phyloP scores from a whole-genome alignment of 495 filamentous ascomycete genomes.

The Pyrenula massariospora region DNA sequence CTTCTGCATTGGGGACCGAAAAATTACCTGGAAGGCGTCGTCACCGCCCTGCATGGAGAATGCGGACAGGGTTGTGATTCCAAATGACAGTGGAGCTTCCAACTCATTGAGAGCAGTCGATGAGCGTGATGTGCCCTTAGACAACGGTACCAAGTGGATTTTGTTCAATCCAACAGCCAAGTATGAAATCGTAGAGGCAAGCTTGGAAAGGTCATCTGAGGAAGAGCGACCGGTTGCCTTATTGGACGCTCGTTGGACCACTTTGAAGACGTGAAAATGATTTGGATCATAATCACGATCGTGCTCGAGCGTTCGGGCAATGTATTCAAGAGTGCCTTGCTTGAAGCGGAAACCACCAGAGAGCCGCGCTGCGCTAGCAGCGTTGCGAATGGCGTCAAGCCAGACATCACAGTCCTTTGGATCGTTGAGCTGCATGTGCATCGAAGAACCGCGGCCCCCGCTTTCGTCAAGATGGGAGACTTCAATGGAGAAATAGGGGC shows the following conservation, averaged over 20 bases:
- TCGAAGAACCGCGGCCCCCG: conserved; percentile 41
- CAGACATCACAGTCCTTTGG: conserved; percentile 65
- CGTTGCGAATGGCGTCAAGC: conserved; percentile 55
- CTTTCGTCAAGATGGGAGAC: conserved; percentile 67
- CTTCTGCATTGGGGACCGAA: conserved; percentile 60
- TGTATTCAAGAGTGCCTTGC: conserved; percentile 48
- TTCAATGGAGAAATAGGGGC: conserved; percentile 70
- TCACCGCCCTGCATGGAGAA: conserved; percentile 59
- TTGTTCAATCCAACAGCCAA: conserved; percentile 77
- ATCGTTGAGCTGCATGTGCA: conserved; percentile 60
- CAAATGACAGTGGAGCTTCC: conserved; percentile 44
- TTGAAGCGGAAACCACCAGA: conserved; percentile 44
- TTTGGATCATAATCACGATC: conserved; percentile 58
- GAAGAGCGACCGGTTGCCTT: conserved; percentile 50
- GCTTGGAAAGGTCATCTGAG: conserved; percentile 66
- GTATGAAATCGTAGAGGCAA: conserved; percentile 65
- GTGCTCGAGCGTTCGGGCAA: conserved; percentile 53
- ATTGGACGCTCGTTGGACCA: conserved; percentile 60
- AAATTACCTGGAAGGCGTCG: conserved; percentile 77
- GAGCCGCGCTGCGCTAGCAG: conserved; percentile 42
- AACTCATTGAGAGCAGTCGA: conserved; percentile 41
- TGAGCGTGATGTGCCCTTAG: conserved; percentile 43
- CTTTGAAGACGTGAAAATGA: conserved; percentile 70
- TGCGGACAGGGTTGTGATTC: conserved; percentile 61
- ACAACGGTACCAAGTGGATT: conserved; percentile 66